Conservation (phyloP, 2,329 filamentous ascomycete species). For the Arachnomyces sp. region DNA sequence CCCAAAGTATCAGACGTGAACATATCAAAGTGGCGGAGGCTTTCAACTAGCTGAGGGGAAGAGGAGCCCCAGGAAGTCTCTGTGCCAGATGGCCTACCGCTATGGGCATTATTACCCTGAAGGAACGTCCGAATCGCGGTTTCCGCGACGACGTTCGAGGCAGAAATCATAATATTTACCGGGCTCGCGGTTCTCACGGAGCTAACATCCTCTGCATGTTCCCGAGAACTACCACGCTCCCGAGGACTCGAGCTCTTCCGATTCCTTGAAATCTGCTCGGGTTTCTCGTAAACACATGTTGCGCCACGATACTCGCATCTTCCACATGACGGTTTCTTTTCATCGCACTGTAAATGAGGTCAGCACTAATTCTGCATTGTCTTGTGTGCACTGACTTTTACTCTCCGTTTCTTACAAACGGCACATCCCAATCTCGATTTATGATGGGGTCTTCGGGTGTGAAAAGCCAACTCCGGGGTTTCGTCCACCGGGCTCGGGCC, state of each 20-base stretch:
- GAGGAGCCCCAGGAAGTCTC: neutral
- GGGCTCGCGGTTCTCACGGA: neutral
- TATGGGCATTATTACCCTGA: neutral
- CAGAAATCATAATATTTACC: slow-evolving; percentile 2
- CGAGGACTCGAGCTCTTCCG: neutral
- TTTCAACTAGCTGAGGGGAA: slow-evolving; percentile 2
- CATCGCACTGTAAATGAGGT: slow-evolving; percentile 20
- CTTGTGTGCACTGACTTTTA: slow-evolving; percentile 18
- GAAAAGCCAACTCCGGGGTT: neutral
- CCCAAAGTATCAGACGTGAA: slow-evolving; percentile 9
- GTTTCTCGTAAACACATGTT: slow-evolving; percentile 16
- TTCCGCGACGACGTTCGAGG: slow-evolving; percentile 2
- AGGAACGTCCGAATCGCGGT: neutral
- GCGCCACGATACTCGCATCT: slow-evolving; percentile 18
- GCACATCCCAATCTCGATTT: slow-evolving; percentile 23
- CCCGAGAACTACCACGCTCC: slow-evolving; percentile 5
- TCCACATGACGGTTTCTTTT: slow-evolving; percentile 19
- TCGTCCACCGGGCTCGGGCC: neutral
- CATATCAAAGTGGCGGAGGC: slow-evolving; percentile 9
- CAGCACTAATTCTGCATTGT: neutral
- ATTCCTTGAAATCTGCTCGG: neutral
- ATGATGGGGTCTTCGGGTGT: slow-evolving; percentile 13
- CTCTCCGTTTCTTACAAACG: slow-evolving; percentile 21
- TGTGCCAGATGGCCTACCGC: too few relatives aligned
- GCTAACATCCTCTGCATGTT: slow-evolving; percentile 9